These are phyloP conservation scores for Sugiyamaella castrensis DNA, from an alignment of 1,139 yeast genomes.

Conservation along the genomic window DNA sequence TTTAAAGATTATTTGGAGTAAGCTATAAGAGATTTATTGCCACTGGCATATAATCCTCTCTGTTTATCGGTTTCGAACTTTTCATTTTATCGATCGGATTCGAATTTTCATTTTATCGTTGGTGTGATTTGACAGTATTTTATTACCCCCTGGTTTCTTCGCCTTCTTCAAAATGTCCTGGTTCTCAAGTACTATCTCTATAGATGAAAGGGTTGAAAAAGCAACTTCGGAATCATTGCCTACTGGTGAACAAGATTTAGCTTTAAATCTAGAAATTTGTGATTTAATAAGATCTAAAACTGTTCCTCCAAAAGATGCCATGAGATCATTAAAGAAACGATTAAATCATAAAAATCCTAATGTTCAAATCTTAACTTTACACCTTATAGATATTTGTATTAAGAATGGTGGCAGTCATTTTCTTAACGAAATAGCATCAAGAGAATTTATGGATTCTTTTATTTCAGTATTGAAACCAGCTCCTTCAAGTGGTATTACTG, in stretches of 20 bases:
- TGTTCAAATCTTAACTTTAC: conserved; percentile 68
- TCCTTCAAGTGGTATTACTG: conserved; percentile 23
- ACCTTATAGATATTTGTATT: conserved; percentile 78
- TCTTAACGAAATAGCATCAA: conserved; percentile 69
- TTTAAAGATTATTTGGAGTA: too few relatives aligned
- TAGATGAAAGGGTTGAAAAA: conserved; percentile 64
- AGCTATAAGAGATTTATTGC: too few relatives aligned
- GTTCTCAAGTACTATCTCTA: conserved; percentile 52
- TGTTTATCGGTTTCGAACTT: too few relatives aligned
- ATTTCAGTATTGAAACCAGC: conserved; percentile 38
- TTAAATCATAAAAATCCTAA: conserved; percentile 69
- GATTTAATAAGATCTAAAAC: conserved; percentile 83
- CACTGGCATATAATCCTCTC: too few relatives aligned
- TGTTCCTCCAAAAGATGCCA: conserved; percentile 77
- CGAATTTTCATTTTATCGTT: too few relatives aligned
- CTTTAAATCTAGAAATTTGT: conserved; percentile 78
- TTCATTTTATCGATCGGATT: too few relatives aligned
- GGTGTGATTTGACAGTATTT: not conserved
- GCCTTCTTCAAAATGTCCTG: conserved; percentile 44
- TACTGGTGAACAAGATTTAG: conserved; percentile 83
- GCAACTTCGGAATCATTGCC: conserved; percentile 92
- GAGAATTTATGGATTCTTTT: conserved; percentile 77
- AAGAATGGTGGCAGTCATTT: conserved; percentile 93
- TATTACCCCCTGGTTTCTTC: not conserved
- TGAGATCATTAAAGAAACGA: conserved; percentile 77